A percentile compares a stretch with the other conserved stretches of the same genome.
Conservation (phyloP, 2,329 filamentous ascomycete genomes). For the Erysiphe neolycopersici region DNA sequence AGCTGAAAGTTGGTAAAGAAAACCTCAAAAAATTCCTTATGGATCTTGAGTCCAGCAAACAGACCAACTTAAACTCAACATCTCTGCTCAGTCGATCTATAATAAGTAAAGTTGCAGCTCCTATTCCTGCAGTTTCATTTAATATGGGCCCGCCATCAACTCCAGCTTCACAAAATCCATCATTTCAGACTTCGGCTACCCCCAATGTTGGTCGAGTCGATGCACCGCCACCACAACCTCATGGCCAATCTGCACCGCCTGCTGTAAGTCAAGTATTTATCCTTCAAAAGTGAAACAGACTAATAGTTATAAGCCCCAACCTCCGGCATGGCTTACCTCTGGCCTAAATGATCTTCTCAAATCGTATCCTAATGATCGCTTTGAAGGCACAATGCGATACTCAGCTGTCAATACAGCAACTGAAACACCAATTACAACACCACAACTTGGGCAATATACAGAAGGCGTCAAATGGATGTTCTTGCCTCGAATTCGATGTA, state of each 20-base stretch:
- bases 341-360: slow-evolving; percentile 47
- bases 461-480: slow-evolving; percentile 52
- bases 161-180: slow-evolving; percentile 13
- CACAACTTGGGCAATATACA: slow-evolving; percentile 22
- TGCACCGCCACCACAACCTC: slow-evolving; percentile 27
- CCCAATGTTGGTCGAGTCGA: slow-evolving; percentile 35
- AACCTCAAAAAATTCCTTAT: slow-evolving; percentile 41
- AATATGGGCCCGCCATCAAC: slow-evolving; percentile 26
- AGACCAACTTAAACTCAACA: slow-evolving; percentile 16
- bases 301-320: slow-evolving; percentile 34
- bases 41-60: slow-evolving; percentile 21
- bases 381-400: slow-evolving; percentile 81
- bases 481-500: slow-evolving; percentile 69
- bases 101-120: slow-evolving; percentile 15
- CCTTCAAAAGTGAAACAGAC: neutral
- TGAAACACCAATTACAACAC: slow-evolving; percentile 31
- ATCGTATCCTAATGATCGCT: slow-evolving; percentile 52
- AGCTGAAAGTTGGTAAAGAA: slow-evolving; percentile 43
- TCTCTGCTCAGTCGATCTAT: slow-evolving; percentile 19
- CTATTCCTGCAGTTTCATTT: slow-evolving; percentile 21
- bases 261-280: slow-evolving; percentile 26
- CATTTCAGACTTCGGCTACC: slow-evolving; percentile 9
- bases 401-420: slow-evolving; percentile 51
- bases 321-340: slow-evolving; percentile 59
- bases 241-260: slow-evolving; percentile 24